phyloP scores from a whole-genome alignment of 805 yeast genomes.

The Yamadazyma sp. region DNA sequence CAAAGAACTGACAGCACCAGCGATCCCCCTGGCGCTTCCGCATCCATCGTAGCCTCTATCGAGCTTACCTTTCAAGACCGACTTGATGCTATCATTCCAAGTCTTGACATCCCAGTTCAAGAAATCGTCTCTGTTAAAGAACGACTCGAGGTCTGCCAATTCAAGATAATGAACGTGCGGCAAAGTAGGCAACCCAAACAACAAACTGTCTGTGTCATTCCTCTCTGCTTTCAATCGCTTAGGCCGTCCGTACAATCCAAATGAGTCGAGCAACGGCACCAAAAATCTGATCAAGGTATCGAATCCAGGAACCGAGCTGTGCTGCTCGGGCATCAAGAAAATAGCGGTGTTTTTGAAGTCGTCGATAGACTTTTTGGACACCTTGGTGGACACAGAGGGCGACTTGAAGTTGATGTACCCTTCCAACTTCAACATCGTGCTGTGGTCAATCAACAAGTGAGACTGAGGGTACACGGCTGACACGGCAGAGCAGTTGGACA shows the following conservation, averaged over 20 bases:
- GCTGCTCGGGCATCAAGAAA: slow-evolving; percentile 46
- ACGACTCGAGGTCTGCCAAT: slow-evolving; percentile 27
- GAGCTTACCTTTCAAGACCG: slow-evolving; percentile 33
- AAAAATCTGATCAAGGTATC: slow-evolving; percentile 48
- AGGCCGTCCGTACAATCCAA: slow-evolving; percentile 49
- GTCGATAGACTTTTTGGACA: slow-evolving; percentile 28
- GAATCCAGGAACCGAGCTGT: slow-evolving; percentile 48
- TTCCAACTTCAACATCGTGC: slow-evolving; percentile 86
- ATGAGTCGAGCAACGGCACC: slow-evolving; percentile 41
- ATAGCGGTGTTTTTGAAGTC: slow-evolving; percentile 43
- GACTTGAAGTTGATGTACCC: slow-evolving; percentile 67
- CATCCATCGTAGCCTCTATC: slow-evolving; percentile 67
- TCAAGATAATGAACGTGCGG: slow-evolving; percentile 46
- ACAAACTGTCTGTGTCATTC: slow-evolving; percentile 38
- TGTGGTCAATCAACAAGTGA: slow-evolving; percentile 74
- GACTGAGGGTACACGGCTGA: slow-evolving; percentile 93
- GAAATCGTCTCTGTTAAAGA: slow-evolving; percentile 22
- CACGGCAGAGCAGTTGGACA: slow-evolving; percentile 65
- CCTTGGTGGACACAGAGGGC: slow-evolving; percentile 34
- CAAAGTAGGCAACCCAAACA: slow-evolving; percentile 46
- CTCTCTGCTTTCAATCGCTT: slow-evolving; percentile 43
- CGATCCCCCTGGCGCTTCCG: slow-evolving; percentile 64
- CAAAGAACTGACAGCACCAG: slow-evolving; percentile 58
- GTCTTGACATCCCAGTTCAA: slow-evolving; percentile 37
- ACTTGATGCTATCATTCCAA: slow-evolving; percentile 34